Percentiles rank a stretch among this genome's conserved stretches.
phyloP scores from a whole-genome alignment of 768 basidiomycete species.

The Sporobolomyces pararoseus region DNA sequence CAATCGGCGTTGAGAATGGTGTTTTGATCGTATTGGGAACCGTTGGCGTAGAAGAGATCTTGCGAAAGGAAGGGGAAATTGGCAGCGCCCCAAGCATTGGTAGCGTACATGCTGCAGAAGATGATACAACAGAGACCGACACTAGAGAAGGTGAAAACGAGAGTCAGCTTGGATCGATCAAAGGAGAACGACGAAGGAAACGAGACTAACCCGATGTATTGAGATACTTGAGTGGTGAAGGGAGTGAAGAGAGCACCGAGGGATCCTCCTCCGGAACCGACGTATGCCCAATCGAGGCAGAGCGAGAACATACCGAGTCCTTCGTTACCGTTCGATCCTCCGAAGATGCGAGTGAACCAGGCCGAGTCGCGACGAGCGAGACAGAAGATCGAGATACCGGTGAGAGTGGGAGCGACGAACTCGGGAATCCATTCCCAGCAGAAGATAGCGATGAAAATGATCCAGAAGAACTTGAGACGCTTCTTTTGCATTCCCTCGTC shows the following conservation, averaged over 20 bases:
- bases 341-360: slow-evolving; percentile 51
- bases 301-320: slow-evolving; percentile 45
- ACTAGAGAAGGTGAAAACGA: neutral
- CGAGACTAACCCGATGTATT: slow-evolving; percentile 38
- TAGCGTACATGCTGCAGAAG: slow-evolving; percentile 38
- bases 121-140: slow-evolving; percentile 40
- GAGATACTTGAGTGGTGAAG: slow-evolving; percentile 45
- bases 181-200: slow-evolving; percentile 7
- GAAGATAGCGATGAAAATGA: slow-evolving; percentile 45
- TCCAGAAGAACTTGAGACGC: slow-evolving; percentile 47
- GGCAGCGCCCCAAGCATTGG: slow-evolving; percentile 46
- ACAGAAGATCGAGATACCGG: slow-evolving; percentile 48
- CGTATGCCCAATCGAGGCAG: slow-evolving; percentile 46
- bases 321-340: slow-evolving; percentile 52
- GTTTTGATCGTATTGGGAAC: slow-evolving; percentile 44
- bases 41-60: slow-evolving; percentile 45
- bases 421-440: slow-evolving; percentile 30
- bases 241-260: slow-evolving; percentile 48
- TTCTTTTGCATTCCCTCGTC: slow-evolving; percentile 43
- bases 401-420: slow-evolving; percentile 42
- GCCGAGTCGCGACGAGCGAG: slow-evolving; percentile 45
- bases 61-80: slow-evolving; percentile 49
- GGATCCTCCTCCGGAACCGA: slow-evolving; percentile 40
- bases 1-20: slow-evolving; percentile 44
- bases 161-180: neutral